phyloP scores from a whole-genome alignment of 139 green algal genomes.

The Marvania coccoides region DNA sequence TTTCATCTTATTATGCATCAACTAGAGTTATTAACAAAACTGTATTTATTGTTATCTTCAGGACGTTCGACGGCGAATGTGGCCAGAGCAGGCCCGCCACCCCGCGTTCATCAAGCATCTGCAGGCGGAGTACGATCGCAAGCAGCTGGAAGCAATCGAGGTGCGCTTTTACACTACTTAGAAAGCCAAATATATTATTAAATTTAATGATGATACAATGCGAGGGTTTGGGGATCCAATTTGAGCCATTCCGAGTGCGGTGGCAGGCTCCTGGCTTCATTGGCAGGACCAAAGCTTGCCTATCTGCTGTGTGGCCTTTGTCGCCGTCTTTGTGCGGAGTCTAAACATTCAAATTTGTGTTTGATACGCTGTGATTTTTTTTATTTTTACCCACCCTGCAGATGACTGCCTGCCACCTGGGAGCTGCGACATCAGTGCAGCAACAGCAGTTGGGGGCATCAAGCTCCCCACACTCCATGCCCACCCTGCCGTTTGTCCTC shows the following conservation, averaged over 20 bases:
- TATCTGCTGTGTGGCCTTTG: no score
- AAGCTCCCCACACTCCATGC: background rate
- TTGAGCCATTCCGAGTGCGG: no score
- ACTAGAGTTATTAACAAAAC: no score
- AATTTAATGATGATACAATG: background rate
- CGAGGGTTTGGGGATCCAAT: no score
- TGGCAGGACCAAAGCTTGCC: no score
- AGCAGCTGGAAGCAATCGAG: constrained; percentile 63
- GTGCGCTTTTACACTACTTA: constrained; percentile 7
- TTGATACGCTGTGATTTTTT: no score
- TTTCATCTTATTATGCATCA: background rate
- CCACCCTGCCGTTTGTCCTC: constrained; percentile 52
- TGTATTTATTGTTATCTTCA: no score
- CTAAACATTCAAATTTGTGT: no score
- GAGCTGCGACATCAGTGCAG: background rate
- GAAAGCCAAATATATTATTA: background rate
- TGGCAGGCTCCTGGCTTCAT: no score
- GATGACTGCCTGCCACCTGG: constrained; percentile 38
- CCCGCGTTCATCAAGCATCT: constrained; percentile 38
- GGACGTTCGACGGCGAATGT: constrained; percentile 26
- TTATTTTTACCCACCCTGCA: background rate
- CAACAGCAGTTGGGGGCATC: background rate
- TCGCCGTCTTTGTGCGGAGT: no score
- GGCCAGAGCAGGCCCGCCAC: constrained; percentile 31
- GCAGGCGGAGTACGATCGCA: constrained; percentile 44